These are phyloP conservation scores for Emergomyces pasteurianus DNA, from an alignment of 2,329 filamentous ascomycete genomes.

Conservation along the genomic window DNA sequence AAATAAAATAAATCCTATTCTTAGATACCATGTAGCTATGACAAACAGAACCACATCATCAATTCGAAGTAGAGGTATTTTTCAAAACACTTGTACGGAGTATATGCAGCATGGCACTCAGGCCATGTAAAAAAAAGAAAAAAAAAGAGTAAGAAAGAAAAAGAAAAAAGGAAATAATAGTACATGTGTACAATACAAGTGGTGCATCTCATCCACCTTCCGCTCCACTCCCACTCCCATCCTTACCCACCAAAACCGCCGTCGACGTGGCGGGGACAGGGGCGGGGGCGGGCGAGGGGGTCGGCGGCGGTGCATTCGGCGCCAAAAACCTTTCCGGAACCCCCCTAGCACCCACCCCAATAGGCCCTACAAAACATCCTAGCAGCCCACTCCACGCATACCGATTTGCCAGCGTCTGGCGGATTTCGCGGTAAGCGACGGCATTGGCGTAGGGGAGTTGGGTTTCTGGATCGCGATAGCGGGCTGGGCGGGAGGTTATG, in stretches of 20 bases:
- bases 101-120: too few species aligned
- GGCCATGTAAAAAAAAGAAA: too few species aligned
- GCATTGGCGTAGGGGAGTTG: slow-evolving; percentile 70
- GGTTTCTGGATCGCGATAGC: slow-evolving; percentile 75
- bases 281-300: too few species aligned
- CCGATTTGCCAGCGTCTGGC: slow-evolving; percentile 57
- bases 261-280: too few species aligned
- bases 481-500: slow-evolving; percentile 70
- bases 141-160: neutral
- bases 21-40: too few species aligned
- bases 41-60: too few species aligned
- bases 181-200: neutral
- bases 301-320: slow-evolving; percentile 12
- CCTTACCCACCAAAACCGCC: neutral
- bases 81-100: too few species aligned
- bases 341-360: slow-evolving; percentile 50
- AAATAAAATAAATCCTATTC: too few species aligned
- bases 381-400: slow-evolving; percentile 73
- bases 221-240: neutral
- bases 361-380: slow-evolving; percentile 68
- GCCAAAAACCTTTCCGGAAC: slow-evolving; percentile 65
- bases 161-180: neutral
- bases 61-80: too few species aligned
- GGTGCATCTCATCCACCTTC: neutral
- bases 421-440: slow-evolving; percentile 66